phyloP scores from a whole-genome alignment of 208 protist genomes.

The Crithidia sp. region DNA sequence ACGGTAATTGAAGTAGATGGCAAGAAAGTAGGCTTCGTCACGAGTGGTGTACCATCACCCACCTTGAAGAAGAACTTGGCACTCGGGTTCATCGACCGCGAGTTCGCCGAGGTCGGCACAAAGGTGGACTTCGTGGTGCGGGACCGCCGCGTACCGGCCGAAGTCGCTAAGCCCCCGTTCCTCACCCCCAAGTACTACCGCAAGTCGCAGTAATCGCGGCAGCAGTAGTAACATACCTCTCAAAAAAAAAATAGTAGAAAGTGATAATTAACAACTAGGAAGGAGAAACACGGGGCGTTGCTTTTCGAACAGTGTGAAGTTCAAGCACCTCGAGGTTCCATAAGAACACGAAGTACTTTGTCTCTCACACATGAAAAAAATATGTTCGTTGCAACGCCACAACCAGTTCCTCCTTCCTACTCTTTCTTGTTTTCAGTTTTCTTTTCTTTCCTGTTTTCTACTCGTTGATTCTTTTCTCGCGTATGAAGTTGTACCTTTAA shows the following conservation, averaged over 20 bases:
- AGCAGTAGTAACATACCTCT: not conserved
- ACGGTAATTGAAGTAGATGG: constrained; percentile 70
- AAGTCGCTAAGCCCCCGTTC: constrained; percentile 93
- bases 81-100: constrained; percentile 92
- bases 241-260: not conserved
- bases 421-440: constrained; percentile 9
- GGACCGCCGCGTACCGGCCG: constrained; percentile 65
- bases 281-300: too few relatives aligned
- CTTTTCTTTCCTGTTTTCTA: constrained; percentile 11
- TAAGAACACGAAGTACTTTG: too few relatives aligned
- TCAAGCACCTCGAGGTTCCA: too few relatives aligned
- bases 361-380: too few relatives aligned
- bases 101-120: constrained; percentile 70
- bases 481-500: constrained; percentile 2
- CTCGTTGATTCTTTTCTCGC: constrained; percentile 23
- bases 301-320: too few relatives aligned
- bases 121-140: constrained; percentile 87
- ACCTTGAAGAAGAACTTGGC: constrained; percentile 89
- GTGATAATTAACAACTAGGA: not conserved
- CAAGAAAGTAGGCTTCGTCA: constrained; percentile 88
- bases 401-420: constrained; percentile 17
- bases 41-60: constrained; percentile 90
- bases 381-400: not conserved
- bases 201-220: constrained; percentile 25
- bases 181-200: constrained; percentile 71